A percentile compares a stretch with the other conserved stretches of the same genome.
phyloP scores from a whole-genome alignment of 805 yeast genomes.

The Suhomyces pyralidae region DNA sequence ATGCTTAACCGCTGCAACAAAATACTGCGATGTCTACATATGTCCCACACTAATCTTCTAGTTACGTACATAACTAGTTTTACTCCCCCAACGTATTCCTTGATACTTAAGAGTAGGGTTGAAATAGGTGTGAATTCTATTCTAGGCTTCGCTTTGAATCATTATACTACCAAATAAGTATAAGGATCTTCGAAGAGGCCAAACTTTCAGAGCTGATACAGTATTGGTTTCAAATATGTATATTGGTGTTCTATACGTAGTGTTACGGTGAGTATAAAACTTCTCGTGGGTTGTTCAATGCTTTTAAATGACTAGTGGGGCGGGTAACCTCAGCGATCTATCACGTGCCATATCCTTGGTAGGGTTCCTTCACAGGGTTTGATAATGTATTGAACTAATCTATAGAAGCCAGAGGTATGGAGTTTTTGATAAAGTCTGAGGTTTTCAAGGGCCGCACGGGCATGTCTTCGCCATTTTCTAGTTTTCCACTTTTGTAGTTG shows the following conservation, averaged over 20 bases:
- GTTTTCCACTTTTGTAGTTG: slow-evolving; percentile 38
- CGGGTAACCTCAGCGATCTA: slow-evolving; percentile 3
- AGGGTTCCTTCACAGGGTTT: neutral
- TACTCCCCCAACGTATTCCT: slow-evolving; percentile 22
- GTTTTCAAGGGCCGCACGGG: slow-evolving; percentile 62
- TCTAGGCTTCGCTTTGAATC: slow-evolving; percentile 37
- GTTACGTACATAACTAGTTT: slow-evolving; percentile 19
- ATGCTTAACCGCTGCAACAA: neutral
- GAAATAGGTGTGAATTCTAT: slow-evolving; percentile 17
- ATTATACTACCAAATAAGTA: slow-evolving; percentile 25
- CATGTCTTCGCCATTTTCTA: slow-evolving; percentile 26
- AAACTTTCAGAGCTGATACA: neutral
- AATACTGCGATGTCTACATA: neutral
- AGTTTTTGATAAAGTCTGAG: slow-evolving; percentile 54
- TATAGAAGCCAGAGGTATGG: slow-evolving; percentile 5
- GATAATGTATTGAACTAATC: neutral
- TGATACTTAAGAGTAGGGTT: slow-evolving; percentile 12
- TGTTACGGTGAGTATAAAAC: neutral
- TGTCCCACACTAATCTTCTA: slow-evolving; percentile 34
- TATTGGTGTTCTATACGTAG: neutral
- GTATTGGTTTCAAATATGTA: neutral
- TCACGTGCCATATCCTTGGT: neutral
- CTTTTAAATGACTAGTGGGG: neutral
- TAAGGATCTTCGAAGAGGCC: slow-evolving; percentile 35
- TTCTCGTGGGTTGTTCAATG: neutral